These are phyloP conservation scores for Kwoniella dendrophila DNA, from an alignment of 768 basidiomycete genomes.

Conservation along the genomic window DNA sequence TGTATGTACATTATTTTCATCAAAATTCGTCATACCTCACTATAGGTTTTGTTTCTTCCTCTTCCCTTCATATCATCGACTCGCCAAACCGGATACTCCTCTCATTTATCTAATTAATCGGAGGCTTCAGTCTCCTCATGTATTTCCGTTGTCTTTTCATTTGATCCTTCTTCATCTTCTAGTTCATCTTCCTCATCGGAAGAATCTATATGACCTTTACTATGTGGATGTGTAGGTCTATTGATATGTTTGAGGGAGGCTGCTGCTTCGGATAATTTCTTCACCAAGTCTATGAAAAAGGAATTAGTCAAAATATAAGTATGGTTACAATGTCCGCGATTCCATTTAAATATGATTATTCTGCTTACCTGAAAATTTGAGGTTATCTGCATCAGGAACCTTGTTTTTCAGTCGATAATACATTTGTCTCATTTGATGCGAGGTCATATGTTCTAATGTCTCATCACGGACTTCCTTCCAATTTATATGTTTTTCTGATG, in stretches of 20 bases:
- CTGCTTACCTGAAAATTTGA: not conserved
- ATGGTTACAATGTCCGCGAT: not conserved
- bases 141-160: not conserved
- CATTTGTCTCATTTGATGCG: slow-evolving; percentile 5
- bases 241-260: not conserved
- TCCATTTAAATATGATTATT: not conserved
- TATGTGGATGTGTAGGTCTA: not conserved
- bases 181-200: slow-evolving; percentile 5
- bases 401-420: slow-evolving; percentile 8
- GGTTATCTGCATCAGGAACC: not conserved
- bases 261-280: not conserved
- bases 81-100: too few relatives aligned
- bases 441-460: not conserved
- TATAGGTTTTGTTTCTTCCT: too few relatives aligned
- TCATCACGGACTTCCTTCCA: slow-evolving; percentile 10
- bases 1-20: too few relatives aligned
- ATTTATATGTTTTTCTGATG: slow-evolving; percentile 15
- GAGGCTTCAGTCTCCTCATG: too few relatives aligned
- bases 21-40: too few relatives aligned
- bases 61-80: too few relatives aligned
- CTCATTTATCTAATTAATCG: too few relatives aligned
- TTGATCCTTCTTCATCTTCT: not conserved
- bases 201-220: slow-evolving; percentile 4
- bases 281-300: not conserved
- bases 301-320: not conserved